These are phyloP conservation scores for Neolentinus lepideus DNA, from an alignment of 1,284 basidiomycete genomes.

Conservation along the genomic window DNA sequence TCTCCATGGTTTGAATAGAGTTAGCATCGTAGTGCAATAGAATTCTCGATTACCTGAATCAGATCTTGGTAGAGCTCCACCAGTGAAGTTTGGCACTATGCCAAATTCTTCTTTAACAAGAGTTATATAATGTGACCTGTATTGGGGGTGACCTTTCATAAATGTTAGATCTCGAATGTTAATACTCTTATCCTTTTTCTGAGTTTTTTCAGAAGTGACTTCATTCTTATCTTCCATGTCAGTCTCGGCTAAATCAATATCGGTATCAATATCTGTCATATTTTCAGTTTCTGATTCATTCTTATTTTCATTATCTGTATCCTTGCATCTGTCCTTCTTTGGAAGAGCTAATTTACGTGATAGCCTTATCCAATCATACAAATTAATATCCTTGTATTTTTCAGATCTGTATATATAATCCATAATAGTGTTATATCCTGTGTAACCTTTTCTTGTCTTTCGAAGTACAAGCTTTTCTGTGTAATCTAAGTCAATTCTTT, in stretches of 20 bases:
- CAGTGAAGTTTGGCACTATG: slow-evolving; percentile 11
- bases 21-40: slow-evolving; percentile 12
- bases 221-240: too few species aligned
- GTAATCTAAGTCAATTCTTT: neutral
- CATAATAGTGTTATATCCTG: neutral
- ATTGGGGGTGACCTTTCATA: slow-evolving; percentile 9
- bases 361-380: slow-evolving; percentile 10
- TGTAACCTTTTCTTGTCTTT: neutral
- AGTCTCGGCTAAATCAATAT: neutral
- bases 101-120: slow-evolving; percentile 1
- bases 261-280: neutral
- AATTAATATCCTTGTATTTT: neutral
- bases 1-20: slow-evolving; percentile 8
- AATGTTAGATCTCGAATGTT: slow-evolving; percentile 2
- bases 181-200: neutral
- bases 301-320: neutral
- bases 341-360: neutral
- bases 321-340: neutral
- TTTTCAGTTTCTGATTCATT: neutral
- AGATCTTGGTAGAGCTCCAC: slow-evolving; percentile 10
- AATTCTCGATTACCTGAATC: slow-evolving; percentile 14
- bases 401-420: slow-evolving; percentile 7
- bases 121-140: slow-evolving; percentile 6
- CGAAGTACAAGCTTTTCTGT: neutral
- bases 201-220: too few species aligned